Conservation (phyloP, 2,329 filamentous ascomycete genomes). For the Aspergillus novofumigatus region DNA sequence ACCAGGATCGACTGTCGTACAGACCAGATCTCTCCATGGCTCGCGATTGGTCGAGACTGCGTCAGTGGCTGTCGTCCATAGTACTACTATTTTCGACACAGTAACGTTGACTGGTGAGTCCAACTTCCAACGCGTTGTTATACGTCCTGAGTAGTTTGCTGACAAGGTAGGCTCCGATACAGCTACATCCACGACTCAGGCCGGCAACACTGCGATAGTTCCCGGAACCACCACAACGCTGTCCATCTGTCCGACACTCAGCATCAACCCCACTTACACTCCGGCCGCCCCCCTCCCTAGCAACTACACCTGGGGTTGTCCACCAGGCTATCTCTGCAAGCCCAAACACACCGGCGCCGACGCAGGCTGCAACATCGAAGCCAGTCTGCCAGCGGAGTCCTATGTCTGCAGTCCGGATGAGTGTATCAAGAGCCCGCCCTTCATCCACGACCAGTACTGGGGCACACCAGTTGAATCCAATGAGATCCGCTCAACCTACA, state of each 20-base stretch:
- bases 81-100: conserved; percentile 13
- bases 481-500: conserved; percentile 34
- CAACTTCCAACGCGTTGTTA: background rate
- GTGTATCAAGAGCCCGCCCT: conserved; percentile 32
- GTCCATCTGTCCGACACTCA: conserved; percentile 27
- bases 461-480: conserved; percentile 16
- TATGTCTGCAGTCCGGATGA: conserved; percentile 37
- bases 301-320: conserved; percentile 37
- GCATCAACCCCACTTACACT: conserved; percentile 29
- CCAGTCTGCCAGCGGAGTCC: conserved; percentile 30
- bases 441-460: conserved; percentile 25
- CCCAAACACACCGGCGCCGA: conserved; percentile 24
- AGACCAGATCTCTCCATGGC: background rate
- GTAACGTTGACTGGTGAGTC: background rate
- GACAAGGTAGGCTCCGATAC: background rate
- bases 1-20: background rate
- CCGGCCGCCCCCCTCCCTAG: conserved; percentile 21
- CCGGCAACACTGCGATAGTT: background rate
- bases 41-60: background rate
- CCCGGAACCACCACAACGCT: conserved; percentile 14
- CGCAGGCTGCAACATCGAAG: conserved; percentile 35
- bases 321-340: conserved; percentile 39
- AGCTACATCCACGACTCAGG: background rate
- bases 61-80: conserved; percentile 12
- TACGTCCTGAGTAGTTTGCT: conserved; percentile 1